phyloP scores from a whole-genome alignment of 2,329 filamentous ascomycete species.

The Calycina herbarum region DNA sequence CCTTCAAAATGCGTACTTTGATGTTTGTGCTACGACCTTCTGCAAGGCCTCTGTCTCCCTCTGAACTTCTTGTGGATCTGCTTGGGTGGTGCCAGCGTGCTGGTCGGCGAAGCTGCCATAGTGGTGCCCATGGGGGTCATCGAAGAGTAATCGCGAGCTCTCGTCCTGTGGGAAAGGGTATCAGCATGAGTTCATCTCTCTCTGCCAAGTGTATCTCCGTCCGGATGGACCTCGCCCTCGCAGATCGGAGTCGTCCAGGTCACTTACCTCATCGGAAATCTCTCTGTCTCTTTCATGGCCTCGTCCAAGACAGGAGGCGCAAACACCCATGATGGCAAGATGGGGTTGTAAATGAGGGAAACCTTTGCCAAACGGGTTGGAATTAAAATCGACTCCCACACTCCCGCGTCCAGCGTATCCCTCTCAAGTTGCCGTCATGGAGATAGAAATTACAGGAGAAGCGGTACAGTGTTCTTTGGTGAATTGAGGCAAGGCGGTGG shows the following conservation, averaged over 20 bases:
- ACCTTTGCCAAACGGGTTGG: constrained; percentile 1
- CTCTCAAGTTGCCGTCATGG: constrained; percentile 8
- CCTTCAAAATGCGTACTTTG: constrained; percentile 49
- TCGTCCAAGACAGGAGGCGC: constrained; percentile 59
- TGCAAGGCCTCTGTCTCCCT: constrained; percentile 65
- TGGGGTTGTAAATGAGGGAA: constrained; percentile 10
- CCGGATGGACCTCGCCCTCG: background rate
- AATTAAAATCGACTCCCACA: constrained; percentile 5
- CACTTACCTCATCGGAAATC: constrained; percentile 54
- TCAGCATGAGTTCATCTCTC: constrained; percentile 6
- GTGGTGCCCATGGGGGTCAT: constrained; percentile 58
- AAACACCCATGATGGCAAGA: constrained; percentile 54
- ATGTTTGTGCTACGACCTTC: constrained; percentile 62
- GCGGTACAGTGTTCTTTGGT: background rate
- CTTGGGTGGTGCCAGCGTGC: constrained; percentile 49
- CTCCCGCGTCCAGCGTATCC: constrained; percentile 6
- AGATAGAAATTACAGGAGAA: background rate
- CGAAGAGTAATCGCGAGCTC: constrained; percentile 56
- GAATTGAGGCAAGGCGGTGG: background rate
- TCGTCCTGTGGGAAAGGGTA: constrained; percentile 33
- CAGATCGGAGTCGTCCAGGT: background rate
- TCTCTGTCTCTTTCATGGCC: constrained; percentile 48
- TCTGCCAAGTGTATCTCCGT: background rate
- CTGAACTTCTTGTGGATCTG: constrained; percentile 62
- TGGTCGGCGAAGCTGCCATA: constrained; percentile 65